Base-by-base conservation (phyloP, 2,329 filamentous ascomycete species). In the Fusarium sp. region DNA sequence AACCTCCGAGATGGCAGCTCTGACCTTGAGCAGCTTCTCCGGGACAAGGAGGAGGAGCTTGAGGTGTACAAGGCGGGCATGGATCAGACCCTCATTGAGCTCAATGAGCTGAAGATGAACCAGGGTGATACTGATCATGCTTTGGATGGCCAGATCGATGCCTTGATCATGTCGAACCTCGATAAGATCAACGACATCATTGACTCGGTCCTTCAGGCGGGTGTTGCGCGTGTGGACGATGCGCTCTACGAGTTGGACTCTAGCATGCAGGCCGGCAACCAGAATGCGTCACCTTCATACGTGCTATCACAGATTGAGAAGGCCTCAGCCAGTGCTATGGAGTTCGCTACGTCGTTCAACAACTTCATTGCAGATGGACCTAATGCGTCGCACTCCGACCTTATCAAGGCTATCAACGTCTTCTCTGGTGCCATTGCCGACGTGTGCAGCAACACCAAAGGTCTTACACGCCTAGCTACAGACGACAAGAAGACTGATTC, bases 21-120 rank as follows among this genome's bases (percentile, higher is more conserved):
- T 1, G 96, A 98, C 75, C 88, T 97, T 22, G 94, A 97, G 77
- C 87, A 90, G 65, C 86, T 92, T 52, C 85, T 99, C 32, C 91
- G 91, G 46, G 96, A 98, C 68, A 98, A 97, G 83, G 96, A 99
- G 77, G 94, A 97, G 74, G 96, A 99, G 80, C 88, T 99, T 25
- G 96, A 98, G 80, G 94, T 98, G 46, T 97, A 97, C 86, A 97
- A 97, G 82, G 93, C 94, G 45, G 94, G 94, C 74, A 96, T 99
- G 93, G 96, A 99, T 76, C 92, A 98, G 82, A 94, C 95, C 4
- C 83, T 99, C 58, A 87, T 98, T 52, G 94, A 97, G 80, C 85
- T 99, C 62, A 95, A 96, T 75, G 94, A 97, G 76, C 83, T 97
- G 67, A 94, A 88, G 84, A 84, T 89, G 79, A 91, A 87, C 74